Evolutionary conservation across 768 basidiomycete genomes (phyloP).

Genomic region (Dioszegia aurantiaca): DNA sequence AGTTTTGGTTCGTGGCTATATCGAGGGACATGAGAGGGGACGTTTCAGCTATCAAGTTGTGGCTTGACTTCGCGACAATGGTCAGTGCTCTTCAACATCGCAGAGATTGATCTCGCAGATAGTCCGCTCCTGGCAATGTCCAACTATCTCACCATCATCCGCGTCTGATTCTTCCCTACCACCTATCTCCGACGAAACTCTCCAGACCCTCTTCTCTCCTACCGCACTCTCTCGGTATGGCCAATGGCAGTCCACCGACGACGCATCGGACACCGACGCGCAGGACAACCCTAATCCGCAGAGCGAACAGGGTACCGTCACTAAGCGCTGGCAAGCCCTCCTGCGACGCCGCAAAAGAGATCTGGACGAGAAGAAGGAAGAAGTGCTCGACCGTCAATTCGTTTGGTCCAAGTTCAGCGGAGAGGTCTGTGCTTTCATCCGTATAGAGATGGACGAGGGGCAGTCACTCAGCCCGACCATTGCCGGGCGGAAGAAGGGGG

Average conservation of each 20-base stretch:
- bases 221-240: constrained; percentile 29
- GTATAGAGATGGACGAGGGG: background rate
- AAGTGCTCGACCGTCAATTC: constrained; percentile 2
- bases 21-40: constrained; percentile 21
- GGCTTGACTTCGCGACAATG: constrained; percentile 42
- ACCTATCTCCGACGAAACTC: constrained; percentile 3
- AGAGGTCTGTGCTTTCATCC: background rate
- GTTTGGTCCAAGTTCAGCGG: background rate
- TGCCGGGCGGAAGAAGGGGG: background rate
- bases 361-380: background rate
- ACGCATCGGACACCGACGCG: background rate
- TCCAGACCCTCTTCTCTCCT: constrained; percentile 31
- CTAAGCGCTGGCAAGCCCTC: background rate
- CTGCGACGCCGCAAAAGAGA: background rate
- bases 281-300: background rate
- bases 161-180: constrained; percentile 13
- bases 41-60: constrained; percentile 26
- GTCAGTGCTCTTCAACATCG: constrained; percentile 17
- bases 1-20: constrained; percentile 35
- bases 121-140: constrained; percentile 15
- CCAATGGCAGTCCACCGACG: constrained; percentile 27
- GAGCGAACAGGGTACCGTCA: background rate
- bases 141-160: constrained; percentile 13
- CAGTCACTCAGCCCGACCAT: background rate
- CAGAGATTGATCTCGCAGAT: constrained; percentile 20